A percentile compares a stretch with the other conserved stretches of the same genome.
Conservation (phyloP, 768 basidiomycete genomes). For the Hydnum rufescens region DNA sequence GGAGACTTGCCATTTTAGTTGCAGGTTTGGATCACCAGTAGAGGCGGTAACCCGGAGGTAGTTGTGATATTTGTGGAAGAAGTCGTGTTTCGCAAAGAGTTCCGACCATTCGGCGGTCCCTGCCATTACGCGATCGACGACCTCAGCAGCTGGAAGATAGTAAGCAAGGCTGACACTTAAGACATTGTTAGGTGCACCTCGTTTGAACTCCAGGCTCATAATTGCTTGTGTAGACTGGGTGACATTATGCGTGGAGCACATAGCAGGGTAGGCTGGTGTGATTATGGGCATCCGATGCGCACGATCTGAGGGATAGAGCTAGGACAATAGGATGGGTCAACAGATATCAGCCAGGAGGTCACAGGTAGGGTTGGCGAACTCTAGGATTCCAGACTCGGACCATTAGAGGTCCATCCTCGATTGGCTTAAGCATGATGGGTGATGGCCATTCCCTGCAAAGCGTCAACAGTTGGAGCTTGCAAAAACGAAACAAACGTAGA, state of each 20-base stretch:
- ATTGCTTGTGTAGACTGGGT: conserved; percentile 89
- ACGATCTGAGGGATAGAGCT: conserved; percentile 81
- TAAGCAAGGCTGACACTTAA: not conserved
- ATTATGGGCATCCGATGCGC: conserved; percentile 99
- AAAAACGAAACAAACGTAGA: too few species aligned
- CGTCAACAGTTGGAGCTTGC: conserved; percentile 8
- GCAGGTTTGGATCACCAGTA: conserved; percentile 60
- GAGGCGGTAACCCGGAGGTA: conserved; percentile 93
- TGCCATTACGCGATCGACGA: conserved; percentile 81
- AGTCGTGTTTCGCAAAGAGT: conserved; percentile 88
- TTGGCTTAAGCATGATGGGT: conserved; percentile 90
- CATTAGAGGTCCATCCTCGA: conserved; percentile 83
- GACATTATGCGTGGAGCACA: conserved; percentile 98
- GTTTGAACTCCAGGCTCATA: conserved; percentile 88
- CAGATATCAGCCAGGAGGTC: not conserved
- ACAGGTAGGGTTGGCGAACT: conserved; percentile 23
- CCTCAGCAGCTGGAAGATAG: conserved; percentile 44
- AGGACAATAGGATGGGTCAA: conserved; percentile 6
- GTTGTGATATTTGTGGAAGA: conserved; percentile 91
- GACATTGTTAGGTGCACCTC: conserved; percentile 51
- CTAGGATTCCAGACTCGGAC: conserved; percentile 98
- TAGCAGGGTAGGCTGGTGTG: conserved; percentile 95
- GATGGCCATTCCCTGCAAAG: conserved; percentile 85
- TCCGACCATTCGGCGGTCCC: conserved; percentile 76
- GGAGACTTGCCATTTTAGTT: conserved; percentile 69